phyloP scores from a whole-genome alignment of 2,329 filamentous ascomycete species.

The Aspergillus piperis region DNA sequence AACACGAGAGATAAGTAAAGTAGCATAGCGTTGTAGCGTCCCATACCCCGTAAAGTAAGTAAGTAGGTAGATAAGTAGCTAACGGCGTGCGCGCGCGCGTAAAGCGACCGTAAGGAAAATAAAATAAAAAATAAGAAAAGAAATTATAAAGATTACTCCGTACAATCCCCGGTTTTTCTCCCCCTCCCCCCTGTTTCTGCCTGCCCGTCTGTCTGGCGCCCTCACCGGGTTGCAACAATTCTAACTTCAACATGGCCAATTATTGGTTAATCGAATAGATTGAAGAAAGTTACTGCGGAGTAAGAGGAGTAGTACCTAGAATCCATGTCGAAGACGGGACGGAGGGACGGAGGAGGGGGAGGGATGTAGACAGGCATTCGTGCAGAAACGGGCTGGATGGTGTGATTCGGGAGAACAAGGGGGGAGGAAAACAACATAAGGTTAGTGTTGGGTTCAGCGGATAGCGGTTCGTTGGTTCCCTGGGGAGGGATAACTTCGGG shows the following conservation, averaged over 20 bases:
- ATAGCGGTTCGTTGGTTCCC: not conserved
- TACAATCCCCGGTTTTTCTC: not conserved
- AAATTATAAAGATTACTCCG: too few relatives aligned
- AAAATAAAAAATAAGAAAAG: too few relatives aligned
- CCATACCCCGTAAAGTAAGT: too few relatives aligned
- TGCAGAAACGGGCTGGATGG: not conserved
- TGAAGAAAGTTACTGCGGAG: not conserved
- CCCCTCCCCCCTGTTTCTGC: not conserved
- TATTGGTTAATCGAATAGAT: not conserved
- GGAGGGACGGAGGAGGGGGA: not conserved
- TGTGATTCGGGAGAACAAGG: not conserved
- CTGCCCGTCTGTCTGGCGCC: too few relatives aligned
- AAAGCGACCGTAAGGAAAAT: not conserved
- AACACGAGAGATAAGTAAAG: not conserved
- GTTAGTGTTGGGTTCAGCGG: not conserved
- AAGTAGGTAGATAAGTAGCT: not conserved
- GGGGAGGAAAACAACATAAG: not conserved
- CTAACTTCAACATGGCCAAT: not conserved
- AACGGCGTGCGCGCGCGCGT: not conserved
- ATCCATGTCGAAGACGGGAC: not conserved
- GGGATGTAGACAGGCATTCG: not conserved
- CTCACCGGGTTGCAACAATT: too few relatives aligned
- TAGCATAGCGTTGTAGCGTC: too few relatives aligned
- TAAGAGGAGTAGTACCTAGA: not conserved
- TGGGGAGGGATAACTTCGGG: slow-evolving; percentile 1